Evolutionary conservation across 192 early-diverging fungal species (phyloP), one percentile per base, ranked within the genome.

Genomic region (Geranomyces michiganensis): DNA sequence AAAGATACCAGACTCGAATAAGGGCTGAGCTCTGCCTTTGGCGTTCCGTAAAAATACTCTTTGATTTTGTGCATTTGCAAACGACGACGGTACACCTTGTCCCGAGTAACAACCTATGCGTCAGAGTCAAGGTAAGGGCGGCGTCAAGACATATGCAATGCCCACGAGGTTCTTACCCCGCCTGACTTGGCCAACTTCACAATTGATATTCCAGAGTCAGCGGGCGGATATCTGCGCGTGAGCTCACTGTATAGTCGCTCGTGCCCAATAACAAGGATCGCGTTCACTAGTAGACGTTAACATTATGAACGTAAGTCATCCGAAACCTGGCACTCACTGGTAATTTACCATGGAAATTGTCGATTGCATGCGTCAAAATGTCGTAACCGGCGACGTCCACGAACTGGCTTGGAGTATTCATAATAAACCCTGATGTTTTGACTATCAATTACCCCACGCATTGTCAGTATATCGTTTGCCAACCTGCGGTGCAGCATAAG

Each of bases 11-110:
- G 85, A 31, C 90, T 91, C 0, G 90, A 91, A 72, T 92, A 98
- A 17, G 97, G 95, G 12, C 87, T 87, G 10, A 93, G 75, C 63
- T 93, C 92, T 36, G 77, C 85, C 53, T 90, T 88, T 0, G 79
- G 41, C 0, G 92, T 92, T 0, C 97, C 97, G 77, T 98, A 96
- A 83, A 99, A 99, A 80, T 99, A 99, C 68, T 94, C 93, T 9
- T 87, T 85, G 9, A 99, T 92, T 60, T 85, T 88, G 31, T 88
- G 81, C 36, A 86, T 82, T 71, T 94, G 91, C 4, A 82, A 58
- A 43, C 92, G 90, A 27, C 87, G 81, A 19, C 91, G 73, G 71
- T 85, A 93, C 0, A 74, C 62, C 10, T 88, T 76, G 77, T 95
- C 93, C n/a, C 97, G 81, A 53, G 94, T 87, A 0, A 97, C 97